Base-by-base conservation (phyloP, 2,329 filamentous ascomycete species). In the Hypoxylon sp. region DNA sequence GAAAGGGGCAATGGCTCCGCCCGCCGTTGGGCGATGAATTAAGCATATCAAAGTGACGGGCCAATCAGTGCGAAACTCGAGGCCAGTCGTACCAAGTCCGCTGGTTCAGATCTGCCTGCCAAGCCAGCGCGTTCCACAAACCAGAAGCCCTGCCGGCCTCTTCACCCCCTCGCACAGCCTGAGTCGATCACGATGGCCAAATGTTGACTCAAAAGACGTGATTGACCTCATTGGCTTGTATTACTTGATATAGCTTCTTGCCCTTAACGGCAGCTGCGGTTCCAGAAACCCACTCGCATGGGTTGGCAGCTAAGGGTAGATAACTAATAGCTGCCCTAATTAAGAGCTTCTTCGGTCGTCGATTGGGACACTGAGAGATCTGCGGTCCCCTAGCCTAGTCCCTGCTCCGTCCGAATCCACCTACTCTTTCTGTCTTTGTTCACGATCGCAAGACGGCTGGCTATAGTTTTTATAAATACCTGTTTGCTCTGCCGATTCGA, bases 51-150 rank as follows among this genome's bases (percentile, higher is more conserved):
- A 62, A 68, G 56, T 32, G 12, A 42, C 53, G 16, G 32, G 18
- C 66, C 63, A 68, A 68, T 64, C 54, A 68, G 33, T 54, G 44
- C 32, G 42, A 50, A 24, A 64, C 52, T 65, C 48, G 45, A 52
- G 42, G 36, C 44, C 24, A 60, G 54, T 56, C 44, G 36, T 64
- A 54, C 59, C 49, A 63, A 64, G 56, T 61, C 38, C 40, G 51
- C 53, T 48, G 58, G 59, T 63, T 60, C 26, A 57, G 65, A 68
- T 68, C 58, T 65, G 52, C 65, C 46, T 49, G 66, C 66, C 63
- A 68, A 68, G 66, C 32, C 58, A 24, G 48, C 55, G 63, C 26
- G 52, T 68, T 38, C 63, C 63, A 63, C 63, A 64, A 63, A 57
- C 66, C 59, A 66, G 52, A 61, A 33, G 59, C 49, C 51, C 49